Percentiles rank a stretch among this genome's conserved stretches.
phyloP scores from a whole-genome alignment of 805 yeast species.

The Nakazawaea siamensis region DNA sequence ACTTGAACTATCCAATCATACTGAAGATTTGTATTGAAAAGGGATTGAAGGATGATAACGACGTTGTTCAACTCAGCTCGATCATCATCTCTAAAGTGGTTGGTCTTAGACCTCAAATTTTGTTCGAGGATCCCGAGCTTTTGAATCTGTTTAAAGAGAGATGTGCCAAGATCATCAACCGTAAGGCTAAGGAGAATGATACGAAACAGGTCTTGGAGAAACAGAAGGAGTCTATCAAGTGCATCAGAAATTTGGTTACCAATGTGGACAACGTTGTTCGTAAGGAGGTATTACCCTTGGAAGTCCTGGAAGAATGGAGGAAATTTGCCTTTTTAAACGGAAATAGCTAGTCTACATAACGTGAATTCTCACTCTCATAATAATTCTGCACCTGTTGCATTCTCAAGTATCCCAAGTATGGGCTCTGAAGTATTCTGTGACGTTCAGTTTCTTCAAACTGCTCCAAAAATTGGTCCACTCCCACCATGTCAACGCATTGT shows the following conservation, averaged over 20 bases:
- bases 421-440: conserved; percentile 18
- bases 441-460: conserved; percentile 22
- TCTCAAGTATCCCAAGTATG: conserved; percentile 17
- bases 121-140: conserved; percentile 6
- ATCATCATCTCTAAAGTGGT: conserved; percentile 33
- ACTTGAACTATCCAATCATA: conserved; percentile 23
- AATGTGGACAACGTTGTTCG: conserved; percentile 2
- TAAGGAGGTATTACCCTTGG: conserved; percentile 1
- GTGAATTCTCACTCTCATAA: too few species aligned
- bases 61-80: conserved; percentile 46
- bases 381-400: conserved; percentile 22
- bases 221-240: conserved; percentile 32
- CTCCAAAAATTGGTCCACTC: conserved; percentile 19
- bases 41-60: conserved; percentile 56
- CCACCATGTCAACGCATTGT: conserved; percentile 22
- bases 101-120: conserved; percentile 20
- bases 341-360: background rate
- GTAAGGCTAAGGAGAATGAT: conserved; percentile 49
- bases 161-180: conserved; percentile 33
- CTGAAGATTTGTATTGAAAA: conserved; percentile 32
- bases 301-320: conserved; percentile 6
- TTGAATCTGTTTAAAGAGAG: conserved; percentile 23
- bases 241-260: conserved; percentile 4
- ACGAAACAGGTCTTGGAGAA: conserved; percentile 62
- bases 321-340: conserved; percentile 7